Percentiles rank a stretch among this genome's conserved stretches.
phyloP scores from a whole-genome alignment of 2,329 filamentous ascomycete species.

The Diaporthe citriasiana region DNA sequence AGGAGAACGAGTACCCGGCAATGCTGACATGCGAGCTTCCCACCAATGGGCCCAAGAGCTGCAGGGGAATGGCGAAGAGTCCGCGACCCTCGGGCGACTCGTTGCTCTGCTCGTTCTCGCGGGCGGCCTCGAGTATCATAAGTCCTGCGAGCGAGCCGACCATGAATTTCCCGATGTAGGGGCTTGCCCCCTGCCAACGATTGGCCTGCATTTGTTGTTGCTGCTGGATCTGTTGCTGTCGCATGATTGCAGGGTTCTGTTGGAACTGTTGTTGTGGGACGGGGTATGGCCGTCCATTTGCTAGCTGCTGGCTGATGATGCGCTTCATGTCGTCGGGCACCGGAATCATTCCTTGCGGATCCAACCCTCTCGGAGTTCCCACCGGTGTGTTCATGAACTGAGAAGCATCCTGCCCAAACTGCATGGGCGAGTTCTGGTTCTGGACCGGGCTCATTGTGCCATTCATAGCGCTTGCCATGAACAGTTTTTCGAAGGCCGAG shows the following conservation, averaged over 20 bases:
- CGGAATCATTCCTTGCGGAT: conserved; percentile 72
- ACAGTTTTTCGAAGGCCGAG: conserved; percentile 82
- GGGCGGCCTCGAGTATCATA: conserved; percentile 89
- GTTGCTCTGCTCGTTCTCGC: conserved; percentile 74
- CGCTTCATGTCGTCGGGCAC: conserved; percentile 77
- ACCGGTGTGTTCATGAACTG: conserved; percentile 62
- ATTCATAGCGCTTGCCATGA: conserved; percentile 81
- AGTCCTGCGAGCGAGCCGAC: conserved; percentile 91
- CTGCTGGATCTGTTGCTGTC: conserved; percentile 71
- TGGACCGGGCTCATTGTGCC: conserved; percentile 69
- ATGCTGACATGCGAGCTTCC: conserved; percentile 65
- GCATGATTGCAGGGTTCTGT: conserved; percentile 60
- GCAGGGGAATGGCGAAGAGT: conserved; percentile 74
- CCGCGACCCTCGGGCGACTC: conserved; percentile 76
- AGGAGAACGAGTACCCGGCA: conserved; percentile 66
- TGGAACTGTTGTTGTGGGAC: conserved; percentile 57
- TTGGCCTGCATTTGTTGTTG: conserved; percentile 64
- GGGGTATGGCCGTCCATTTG: conserved; percentile 66
- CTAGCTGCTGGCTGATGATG: conserved; percentile 70
- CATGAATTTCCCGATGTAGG: conserved; percentile 84
- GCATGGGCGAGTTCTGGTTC: conserved; percentile 67
- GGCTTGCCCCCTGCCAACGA: conserved; percentile 67
- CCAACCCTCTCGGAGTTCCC: conserved; percentile 56
- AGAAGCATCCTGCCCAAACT: conserved; percentile 60
- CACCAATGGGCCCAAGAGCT: conserved; percentile 65